phyloP scores from a whole-genome alignment of 2,329 filamentous ascomycete genomes.

The Endothia cerciana region DNA sequence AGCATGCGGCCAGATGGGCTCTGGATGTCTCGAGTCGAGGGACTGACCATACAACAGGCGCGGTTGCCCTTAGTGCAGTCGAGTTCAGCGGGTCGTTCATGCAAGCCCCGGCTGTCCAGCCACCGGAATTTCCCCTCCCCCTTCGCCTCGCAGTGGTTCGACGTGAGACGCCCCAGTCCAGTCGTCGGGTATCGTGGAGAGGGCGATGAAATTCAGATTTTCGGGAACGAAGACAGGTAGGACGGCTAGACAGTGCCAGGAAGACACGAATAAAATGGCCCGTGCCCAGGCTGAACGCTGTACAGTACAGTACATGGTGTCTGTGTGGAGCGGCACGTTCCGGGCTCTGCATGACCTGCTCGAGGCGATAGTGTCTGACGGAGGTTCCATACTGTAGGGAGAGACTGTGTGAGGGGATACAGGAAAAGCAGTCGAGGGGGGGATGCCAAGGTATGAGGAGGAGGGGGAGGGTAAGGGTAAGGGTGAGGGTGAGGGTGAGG shows the following conservation, averaged over 20 bases:
- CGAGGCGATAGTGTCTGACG: background rate
- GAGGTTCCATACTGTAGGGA: no score
- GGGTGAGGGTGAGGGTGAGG: no score
- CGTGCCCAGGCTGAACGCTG: background rate
- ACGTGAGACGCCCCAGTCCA: background rate
- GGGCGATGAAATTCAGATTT: constrained; percentile 9
- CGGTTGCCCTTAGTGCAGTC: constrained; percentile 15
- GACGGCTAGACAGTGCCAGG: background rate
- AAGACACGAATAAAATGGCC: constrained; percentile 13
- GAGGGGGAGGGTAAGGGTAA: no score
- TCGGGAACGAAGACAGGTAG: background rate
- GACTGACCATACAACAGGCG: constrained; percentile 27
- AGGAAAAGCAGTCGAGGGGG: no score
- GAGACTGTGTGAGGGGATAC: no score
- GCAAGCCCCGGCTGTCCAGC: constrained; percentile 29
- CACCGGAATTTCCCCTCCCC: constrained; percentile 25
- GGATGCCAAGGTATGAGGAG: no score
- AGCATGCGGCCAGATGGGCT: constrained; percentile 29
- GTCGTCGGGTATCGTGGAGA: constrained; percentile 23
- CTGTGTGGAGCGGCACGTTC: constrained; percentile 2
- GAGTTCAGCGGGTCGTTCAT: constrained; percentile 27
- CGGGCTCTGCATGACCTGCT: constrained; percentile 4
- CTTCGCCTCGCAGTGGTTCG: constrained; percentile 16
- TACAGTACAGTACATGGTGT: background rate
- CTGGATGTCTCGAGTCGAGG: constrained; percentile 22